Conservation (phyloP, 1,284 basidiomycete species). For the Taiwanofungus camphoratus region DNA sequence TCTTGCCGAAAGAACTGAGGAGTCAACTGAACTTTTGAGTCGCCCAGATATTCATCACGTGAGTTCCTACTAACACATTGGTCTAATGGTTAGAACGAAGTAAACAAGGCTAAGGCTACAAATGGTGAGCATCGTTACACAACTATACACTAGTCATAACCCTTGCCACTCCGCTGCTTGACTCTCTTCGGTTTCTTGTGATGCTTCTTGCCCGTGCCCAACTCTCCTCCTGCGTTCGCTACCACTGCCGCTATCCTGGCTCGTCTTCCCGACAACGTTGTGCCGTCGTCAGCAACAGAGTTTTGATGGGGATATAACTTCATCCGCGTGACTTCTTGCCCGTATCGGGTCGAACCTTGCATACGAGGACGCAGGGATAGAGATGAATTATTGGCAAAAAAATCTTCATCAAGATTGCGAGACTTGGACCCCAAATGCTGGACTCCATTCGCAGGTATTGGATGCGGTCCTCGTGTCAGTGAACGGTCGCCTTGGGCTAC, state of each 20-base stretch:
- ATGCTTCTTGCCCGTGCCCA: conserved; percentile 69
- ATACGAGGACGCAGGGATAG: conserved; percentile 60
- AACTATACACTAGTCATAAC: too few species aligned
- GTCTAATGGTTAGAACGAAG: too few species aligned
- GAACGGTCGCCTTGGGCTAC: conserved; percentile 36
- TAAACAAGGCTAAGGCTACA: too few species aligned
- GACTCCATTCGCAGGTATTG: conserved; percentile 15
- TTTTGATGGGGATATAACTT: conserved; percentile 80
- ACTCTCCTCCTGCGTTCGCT: conserved; percentile 37
- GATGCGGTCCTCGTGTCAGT: conserved; percentile 18
- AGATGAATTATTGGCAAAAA: conserved; percentile 61
- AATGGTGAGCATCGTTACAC: too few species aligned
- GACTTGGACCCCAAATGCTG: conserved; percentile 47
- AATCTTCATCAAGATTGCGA: conserved; percentile 73
- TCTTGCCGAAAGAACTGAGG: too few species aligned
- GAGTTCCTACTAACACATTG: too few species aligned
- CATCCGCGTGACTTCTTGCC: conserved; percentile 57
- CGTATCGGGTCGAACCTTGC: conserved; percentile 54
- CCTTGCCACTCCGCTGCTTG: conserved; percentile 87
- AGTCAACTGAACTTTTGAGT: too few species aligned
- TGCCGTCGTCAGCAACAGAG: conserved; percentile 71
- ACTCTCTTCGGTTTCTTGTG: conserved; percentile 82
- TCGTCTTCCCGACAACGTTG: conserved; percentile 42
- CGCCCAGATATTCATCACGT: too few species aligned
- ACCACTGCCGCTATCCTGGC: conserved; percentile 43